These are phyloP conservation scores for Mortierella sp. DNA, from an alignment of 371 early-diverging fungal genomes.

Conservation along the genomic window DNA sequence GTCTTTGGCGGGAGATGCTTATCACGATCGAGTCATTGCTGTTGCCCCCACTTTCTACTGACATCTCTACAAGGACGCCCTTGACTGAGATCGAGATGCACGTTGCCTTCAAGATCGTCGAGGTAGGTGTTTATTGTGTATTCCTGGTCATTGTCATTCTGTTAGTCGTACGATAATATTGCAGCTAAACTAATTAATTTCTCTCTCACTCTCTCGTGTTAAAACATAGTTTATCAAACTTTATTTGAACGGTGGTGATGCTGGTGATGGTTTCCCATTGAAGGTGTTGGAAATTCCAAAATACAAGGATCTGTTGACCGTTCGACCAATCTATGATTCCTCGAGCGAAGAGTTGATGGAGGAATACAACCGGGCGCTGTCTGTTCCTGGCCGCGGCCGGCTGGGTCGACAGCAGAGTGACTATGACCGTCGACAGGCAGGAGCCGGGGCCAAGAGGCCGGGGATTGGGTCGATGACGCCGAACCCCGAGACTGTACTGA, in stretches of 20 bases:
- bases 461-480: slow-evolving; percentile 59
- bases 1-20: slow-evolving; percentile 92
- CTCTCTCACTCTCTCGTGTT: slow-evolving; percentile 5
- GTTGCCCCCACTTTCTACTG: slow-evolving; percentile 86
- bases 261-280: slow-evolving; percentile 83
- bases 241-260: slow-evolving; percentile 91
- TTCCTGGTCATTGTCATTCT: not conserved
- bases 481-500: slow-evolving; percentile 66
- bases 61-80: slow-evolving; percentile 70
- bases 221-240: slow-evolving; percentile 78
- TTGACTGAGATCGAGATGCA: slow-evolving; percentile 79
- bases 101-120: slow-evolving; percentile 82
- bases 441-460: slow-evolving; percentile 41
- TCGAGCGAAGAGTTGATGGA: slow-evolving; percentile 73
- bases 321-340: slow-evolving; percentile 74
- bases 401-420: slow-evolving; percentile 55
- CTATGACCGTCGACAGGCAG: slow-evolving; percentile 46
- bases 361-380: slow-evolving; percentile 67
- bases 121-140: slow-evolving; percentile 59
- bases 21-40: slow-evolving; percentile 78
- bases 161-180: not conserved
- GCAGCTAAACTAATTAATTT: not conserved
- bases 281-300: slow-evolving; percentile 82
- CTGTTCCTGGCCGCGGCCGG: slow-evolving; percentile 61
- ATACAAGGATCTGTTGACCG: slow-evolving; percentile 77